Base-by-base conservation (phyloP, 345 rosid genomes). In the Brassica carinata region DNA sequence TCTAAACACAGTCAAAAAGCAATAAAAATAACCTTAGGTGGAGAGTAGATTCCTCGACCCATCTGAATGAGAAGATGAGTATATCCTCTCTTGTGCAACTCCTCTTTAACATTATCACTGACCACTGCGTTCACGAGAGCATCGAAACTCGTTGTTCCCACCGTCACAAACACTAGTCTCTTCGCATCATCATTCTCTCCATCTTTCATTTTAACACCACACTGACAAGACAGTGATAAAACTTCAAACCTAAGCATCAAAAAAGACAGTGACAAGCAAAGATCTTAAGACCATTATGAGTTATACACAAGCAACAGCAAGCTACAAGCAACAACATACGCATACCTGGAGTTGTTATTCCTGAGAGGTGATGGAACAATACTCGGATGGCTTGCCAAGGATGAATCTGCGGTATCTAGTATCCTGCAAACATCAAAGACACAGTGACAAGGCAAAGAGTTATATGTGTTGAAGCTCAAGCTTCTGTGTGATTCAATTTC, bases 71-170 rank as follows among this genome's bases (percentile, higher is more conserved):
- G 83, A 59, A 96, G 97, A 76, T 89, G 87, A 8, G 96, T 90
- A 31, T 84, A 96, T 13, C 96, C 99, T 84, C 85, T 90, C 36
- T 82, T 86, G 0, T 63, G 71, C 74, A 94, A 76, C 78, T 85
- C 94, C 7, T 81, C 86, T 82, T 88, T 90, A 30, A 93, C 87
- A 64, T 87, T 82, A 72, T 69, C 75, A 65, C 83, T 84, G 73
- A 89, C 93, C 78, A 85, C 88, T 3, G 85, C 89, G 80, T 82
- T 87, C 23, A 90, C 94, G 27, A 96, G 92, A 7, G 87, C 89
- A 85, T 93, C 97, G 27, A 95, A 96, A 76, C 92, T 83, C 14
- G 99, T 96, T 7, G 97, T 96, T 71, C 98, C 97, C 17, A 92
- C 98, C 0, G 98, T 96, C 72, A 92, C 93, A 74, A 96, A 94